Percentiles rank a stretch among this genome's conserved stretches.
Evolutionary conservation across 2,329 filamentous ascomycete genomes (phyloP).

Genomic region (Nigrospora oryzae): DNA sequence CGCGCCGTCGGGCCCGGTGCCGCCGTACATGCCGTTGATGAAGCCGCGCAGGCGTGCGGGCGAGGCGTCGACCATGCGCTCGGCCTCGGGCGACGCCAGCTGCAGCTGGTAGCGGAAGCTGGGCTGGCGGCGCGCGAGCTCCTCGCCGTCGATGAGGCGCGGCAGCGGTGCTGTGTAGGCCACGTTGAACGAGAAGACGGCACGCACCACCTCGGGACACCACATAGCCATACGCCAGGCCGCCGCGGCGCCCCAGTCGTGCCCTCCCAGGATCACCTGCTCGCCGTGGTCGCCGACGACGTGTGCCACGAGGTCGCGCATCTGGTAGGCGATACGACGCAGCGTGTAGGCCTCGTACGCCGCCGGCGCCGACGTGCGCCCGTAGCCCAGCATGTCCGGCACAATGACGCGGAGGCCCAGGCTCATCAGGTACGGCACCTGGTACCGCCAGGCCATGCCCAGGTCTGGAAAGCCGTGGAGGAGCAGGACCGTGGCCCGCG

Average conservation of each 20-base stretch:
- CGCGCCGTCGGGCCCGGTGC: constrained; percentile 46
- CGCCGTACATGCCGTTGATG: constrained; percentile 65
- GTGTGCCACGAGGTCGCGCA: constrained; percentile 24
- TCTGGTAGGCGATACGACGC: constrained; percentile 21
- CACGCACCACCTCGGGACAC: constrained; percentile 63
- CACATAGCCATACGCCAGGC: constrained; percentile 68
- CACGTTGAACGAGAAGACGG: constrained; percentile 74
- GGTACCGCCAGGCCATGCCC: constrained; percentile 9
- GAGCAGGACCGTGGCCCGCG: constrained; percentile 12
- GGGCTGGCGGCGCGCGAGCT: constrained; percentile 49
- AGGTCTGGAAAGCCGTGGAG: constrained; percentile 12
- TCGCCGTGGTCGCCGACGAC: constrained; percentile 62
- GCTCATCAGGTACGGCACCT: constrained; percentile 23
- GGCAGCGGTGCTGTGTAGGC: constrained; percentile 53
- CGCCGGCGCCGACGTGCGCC: constrained; percentile 21
- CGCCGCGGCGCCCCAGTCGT: constrained; percentile 56
- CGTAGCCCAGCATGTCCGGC: constrained; percentile 31
- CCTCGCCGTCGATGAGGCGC: constrained; percentile 47
- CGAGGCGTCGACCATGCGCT: constrained; percentile 45
- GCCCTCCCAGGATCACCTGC: constrained; percentile 42
- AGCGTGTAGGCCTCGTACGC: constrained; percentile 16
- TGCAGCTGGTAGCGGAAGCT: constrained; percentile 83
- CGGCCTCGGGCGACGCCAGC: constrained; percentile 59
- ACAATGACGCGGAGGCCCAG: constrained; percentile 32
- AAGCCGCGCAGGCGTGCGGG: constrained; percentile 58